Percentiles rank a stretch among this genome's conserved stretches.
These are phyloP conservation scores for Buddleja alternifolia DNA, from an alignment of 257 asterid species.

Conservation along the genomic window DNA sequence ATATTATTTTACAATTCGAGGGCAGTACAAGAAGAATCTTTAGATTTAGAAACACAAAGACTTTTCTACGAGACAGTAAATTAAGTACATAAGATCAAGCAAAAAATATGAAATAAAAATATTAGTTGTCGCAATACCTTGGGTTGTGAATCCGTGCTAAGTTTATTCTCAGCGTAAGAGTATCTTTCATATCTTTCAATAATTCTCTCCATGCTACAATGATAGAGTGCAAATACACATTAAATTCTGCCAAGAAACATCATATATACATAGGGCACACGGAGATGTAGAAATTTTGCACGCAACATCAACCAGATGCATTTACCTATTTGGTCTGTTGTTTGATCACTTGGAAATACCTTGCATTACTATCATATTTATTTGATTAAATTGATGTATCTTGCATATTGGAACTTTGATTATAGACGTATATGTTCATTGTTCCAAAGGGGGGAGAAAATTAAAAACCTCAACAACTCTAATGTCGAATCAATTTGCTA, in stretches of 20 bases:
- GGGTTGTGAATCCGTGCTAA: constrained; percentile 33
- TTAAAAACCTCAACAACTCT: neutral
- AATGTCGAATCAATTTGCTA: neutral
- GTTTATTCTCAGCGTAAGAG: constrained; percentile 46
- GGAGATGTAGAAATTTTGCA: neutral
- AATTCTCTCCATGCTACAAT: constrained; percentile 64
- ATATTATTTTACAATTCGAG: too few relatives aligned
- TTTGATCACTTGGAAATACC: neutral
- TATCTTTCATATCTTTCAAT: constrained; percentile 66
- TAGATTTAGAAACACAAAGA: neutral
- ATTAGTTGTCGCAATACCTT: constrained; percentile 39
- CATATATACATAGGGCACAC: neutral
- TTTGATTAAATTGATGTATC: neutral
- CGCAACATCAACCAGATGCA: neutral
- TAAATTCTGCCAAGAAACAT: neutral
- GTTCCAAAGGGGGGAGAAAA: neutral
- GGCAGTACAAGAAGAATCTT: too few relatives aligned
- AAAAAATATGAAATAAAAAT: neutral
- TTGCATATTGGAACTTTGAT: neutral
- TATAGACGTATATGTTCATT: neutral
- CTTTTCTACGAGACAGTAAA: neutral
- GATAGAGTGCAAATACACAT: neutral
- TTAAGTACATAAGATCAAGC: neutral
- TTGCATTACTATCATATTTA: neutral
- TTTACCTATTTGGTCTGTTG: neutral